Evolutionary conservation across 2,329 filamentous ascomycete genomes (phyloP).

Genomic region (Talaromyces sp.): DNA sequence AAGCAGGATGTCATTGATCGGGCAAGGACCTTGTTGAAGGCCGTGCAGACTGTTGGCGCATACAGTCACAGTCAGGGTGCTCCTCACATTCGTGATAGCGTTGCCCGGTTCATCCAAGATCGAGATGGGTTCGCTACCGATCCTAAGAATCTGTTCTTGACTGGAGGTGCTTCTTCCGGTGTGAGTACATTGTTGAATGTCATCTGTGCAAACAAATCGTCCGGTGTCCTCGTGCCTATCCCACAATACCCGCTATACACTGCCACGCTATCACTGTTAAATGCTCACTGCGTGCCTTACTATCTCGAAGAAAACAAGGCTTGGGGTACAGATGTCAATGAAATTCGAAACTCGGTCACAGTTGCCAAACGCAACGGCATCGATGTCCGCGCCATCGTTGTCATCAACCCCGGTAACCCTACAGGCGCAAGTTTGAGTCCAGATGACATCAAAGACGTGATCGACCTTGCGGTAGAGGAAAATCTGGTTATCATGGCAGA

Average conservation of each 20-base stretch:
- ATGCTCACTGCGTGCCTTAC: conserved; percentile 88
- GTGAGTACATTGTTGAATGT: conserved; percentile 91
- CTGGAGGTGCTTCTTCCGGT: conserved; percentile 84
- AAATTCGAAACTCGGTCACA: conserved; percentile 69
- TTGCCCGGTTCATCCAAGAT: conserved; percentile 88
- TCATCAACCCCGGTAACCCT: conserved; percentile 98
- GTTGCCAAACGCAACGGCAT: conserved; percentile 73
- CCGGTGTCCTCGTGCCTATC: conserved; percentile 88
- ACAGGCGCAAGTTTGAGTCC: conserved; percentile 82
- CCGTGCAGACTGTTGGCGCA: conserved; percentile 87
- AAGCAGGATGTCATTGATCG: conserved; percentile 84
- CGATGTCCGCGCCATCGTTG: conserved; percentile 87
- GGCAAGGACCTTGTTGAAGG: conserved; percentile 73
- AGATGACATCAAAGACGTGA: conserved; percentile 76
- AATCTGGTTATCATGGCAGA: conserved; percentile 88
- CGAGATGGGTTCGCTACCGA: conserved; percentile 86
- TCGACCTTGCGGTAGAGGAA: conserved; percentile 81
- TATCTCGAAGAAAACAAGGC: conserved; percentile 80
- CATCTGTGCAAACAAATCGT: conserved; percentile 72
- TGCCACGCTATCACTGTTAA: conserved; percentile 78
- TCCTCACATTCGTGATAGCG: conserved; percentile 78
- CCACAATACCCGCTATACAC: conserved; percentile 98
- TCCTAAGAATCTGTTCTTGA: conserved; percentile 81
- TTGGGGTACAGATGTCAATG: conserved; percentile 84
- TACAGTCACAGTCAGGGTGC: conserved; percentile 94